Evolutionary conservation across 768 basidiomycete genomes (phyloP).

Genomic region (Boletus rubescentipes): DNA sequence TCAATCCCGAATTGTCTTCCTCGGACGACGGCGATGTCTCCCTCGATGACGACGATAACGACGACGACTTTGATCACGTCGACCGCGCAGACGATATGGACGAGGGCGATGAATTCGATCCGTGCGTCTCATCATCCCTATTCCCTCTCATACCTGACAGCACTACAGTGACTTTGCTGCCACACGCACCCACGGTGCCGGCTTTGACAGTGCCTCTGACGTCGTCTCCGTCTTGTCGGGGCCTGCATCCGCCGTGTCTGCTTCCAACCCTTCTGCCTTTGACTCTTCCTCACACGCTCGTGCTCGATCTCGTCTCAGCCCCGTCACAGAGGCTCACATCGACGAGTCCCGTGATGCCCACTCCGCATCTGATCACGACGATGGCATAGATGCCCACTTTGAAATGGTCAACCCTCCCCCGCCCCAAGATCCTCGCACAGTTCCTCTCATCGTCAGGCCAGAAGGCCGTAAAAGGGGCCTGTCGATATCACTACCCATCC

Average conservation of each 20-base stretch:
- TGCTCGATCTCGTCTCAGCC: conserved; percentile 53
- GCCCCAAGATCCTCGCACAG: conserved; percentile 20
- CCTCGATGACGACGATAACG: conserved; percentile 50
- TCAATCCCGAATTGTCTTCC: conserved; percentile 50
- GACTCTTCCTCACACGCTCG: conserved; percentile 45
- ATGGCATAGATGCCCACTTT: conserved; percentile 45
- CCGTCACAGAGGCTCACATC: conserved; percentile 56
- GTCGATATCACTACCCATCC: conserved; percentile 27
- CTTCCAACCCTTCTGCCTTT: conserved; percentile 53
- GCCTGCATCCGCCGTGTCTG: conserved; percentile 48
- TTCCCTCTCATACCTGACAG: neutral
- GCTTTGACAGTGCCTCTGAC: conserved; percentile 66
- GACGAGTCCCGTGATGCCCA: conserved; percentile 29
- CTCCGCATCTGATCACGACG: conserved; percentile 20
- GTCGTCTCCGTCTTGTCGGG: conserved; percentile 57
- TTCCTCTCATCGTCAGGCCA: conserved; percentile 20
- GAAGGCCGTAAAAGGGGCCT: conserved; percentile 30
- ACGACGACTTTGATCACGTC: conserved; percentile 50
- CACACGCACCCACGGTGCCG: conserved; percentile 46
- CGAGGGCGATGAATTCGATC: conserved; percentile 77
- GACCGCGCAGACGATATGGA: conserved; percentile 51
- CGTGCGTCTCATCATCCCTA: conserved; percentile 45
- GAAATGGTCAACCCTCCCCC: conserved; percentile 52
- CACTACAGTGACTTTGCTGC: conserved; percentile 65
- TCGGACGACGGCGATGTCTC: conserved; percentile 51